These are phyloP conservation scores for Mucor mucedo DNA, from an alignment of 371 early-diverging fungal genomes.

Conservation along the genomic window DNA sequence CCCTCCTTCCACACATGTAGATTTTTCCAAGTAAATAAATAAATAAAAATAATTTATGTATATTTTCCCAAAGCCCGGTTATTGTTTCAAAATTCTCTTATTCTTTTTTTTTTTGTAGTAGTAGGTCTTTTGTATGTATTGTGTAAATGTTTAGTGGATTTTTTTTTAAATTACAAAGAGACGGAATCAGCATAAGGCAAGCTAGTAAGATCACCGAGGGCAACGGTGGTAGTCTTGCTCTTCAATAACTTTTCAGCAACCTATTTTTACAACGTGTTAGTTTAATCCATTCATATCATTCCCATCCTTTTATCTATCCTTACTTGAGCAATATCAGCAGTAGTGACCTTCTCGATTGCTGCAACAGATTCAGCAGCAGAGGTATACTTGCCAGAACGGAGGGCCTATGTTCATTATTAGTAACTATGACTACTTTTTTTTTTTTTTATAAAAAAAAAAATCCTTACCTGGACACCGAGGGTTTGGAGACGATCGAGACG, in stretches of 20 bases:
- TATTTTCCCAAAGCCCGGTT: no score
- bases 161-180: slow-evolving; percentile 48
- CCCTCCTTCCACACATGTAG: no score
- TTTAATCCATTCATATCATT: background rate
- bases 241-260: slow-evolving; percentile 71
- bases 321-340: slow-evolving; percentile 68
- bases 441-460: background rate
- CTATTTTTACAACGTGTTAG: slow-evolving; percentile 25
- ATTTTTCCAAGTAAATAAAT: no score
- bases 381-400: slow-evolving; percentile 51
- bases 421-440: no score
- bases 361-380: slow-evolving; percentile 57
- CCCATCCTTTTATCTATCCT: slow-evolving; percentile 12
- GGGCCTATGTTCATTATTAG: slow-evolving; percentile 36
- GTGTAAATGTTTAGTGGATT: slow-evolving; percentile 15
- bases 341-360: slow-evolving; percentile 65
- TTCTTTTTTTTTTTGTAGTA: background rate
- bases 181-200: slow-evolving; percentile 89
- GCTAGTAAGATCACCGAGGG: slow-evolving; percentile 76
- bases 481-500: slow-evolving; percentile 62
- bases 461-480: slow-evolving; percentile 53
- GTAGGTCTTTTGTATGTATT: background rate
- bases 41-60: no score
- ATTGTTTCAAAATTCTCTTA: no score
- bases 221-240: slow-evolving; percentile 82